Conservation (phyloP, 73 alveolate species). For the Stentor roeselii region DNA sequence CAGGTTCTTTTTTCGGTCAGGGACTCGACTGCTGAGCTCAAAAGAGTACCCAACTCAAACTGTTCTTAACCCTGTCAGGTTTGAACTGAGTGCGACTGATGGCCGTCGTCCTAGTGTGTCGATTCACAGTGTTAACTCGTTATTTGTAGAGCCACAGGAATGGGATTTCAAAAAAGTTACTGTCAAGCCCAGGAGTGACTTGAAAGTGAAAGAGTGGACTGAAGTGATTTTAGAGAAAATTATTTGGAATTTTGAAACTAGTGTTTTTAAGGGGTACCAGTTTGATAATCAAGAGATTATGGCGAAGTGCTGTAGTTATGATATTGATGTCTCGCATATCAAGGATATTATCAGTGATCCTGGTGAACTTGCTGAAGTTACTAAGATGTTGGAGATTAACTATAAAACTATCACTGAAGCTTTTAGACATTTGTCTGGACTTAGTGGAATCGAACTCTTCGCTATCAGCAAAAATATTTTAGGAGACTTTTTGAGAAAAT, state of each 20-base stretch:
- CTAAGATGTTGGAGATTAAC: neutral
- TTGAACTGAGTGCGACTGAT: neutral
- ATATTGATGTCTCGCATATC: neutral
- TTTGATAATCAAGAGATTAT: conserved; percentile 18
- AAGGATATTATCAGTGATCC: neutral
- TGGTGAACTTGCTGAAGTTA: neutral
- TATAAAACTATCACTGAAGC: neutral
- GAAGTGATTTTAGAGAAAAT: neutral
- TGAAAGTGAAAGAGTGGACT: neutral
- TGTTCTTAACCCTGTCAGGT: neutral
- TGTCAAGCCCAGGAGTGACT: neutral
- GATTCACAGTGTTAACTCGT: neutral
- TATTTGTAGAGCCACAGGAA: neutral
- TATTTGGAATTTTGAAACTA: neutral
- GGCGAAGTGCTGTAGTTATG: neutral
- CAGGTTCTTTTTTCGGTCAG: neutral
- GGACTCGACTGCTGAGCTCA: neutral
- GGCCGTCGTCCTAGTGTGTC: no score
- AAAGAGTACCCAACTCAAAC: neutral
- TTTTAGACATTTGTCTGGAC: neutral
- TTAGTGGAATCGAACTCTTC: neutral
- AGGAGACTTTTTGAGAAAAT: neutral
- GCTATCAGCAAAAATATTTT: neutral
- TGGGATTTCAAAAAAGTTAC: neutral
- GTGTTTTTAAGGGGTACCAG: neutral